Conservation (phyloP, 2,329 filamentous ascomycete species). For the Stagonosporopsis rhizophila region DNA sequence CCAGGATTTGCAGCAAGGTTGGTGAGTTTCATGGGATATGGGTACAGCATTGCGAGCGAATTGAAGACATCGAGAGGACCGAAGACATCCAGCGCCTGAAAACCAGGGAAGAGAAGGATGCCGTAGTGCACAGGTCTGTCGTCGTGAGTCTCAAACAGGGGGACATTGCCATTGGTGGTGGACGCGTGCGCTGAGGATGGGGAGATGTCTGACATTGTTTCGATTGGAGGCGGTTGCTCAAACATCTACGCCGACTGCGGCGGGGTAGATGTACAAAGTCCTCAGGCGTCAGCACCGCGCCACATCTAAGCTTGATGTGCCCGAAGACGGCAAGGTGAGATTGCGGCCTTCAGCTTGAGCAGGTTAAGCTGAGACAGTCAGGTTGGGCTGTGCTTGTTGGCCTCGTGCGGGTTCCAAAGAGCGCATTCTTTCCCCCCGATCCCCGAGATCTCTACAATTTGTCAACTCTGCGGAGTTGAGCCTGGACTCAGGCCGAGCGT, state of each 20-base stretch:
- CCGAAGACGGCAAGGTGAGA: conserved; percentile 2
- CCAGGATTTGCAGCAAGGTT: conserved; percentile 32
- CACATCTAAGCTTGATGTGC: conserved; percentile 11
- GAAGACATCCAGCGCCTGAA: conserved; percentile 44
- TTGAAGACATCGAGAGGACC: conserved; percentile 57
- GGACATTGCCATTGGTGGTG: conserved; percentile 1
- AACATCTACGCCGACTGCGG: conserved; percentile 1
- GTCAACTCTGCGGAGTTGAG: neutral
- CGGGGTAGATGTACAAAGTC: conserved; percentile 13
- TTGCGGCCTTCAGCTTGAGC: conserved; percentile 7
- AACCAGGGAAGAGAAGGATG: conserved; percentile 31
- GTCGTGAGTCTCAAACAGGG: conserved; percentile 20
- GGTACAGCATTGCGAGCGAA: conserved; percentile 36
- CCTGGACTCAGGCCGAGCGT: too few relatives aligned
- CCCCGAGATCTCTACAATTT: neutral
- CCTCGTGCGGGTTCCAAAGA: neutral
- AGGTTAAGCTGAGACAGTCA: conserved; percentile 7
- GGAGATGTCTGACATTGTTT: conserved; percentile 2
- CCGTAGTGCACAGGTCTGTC: conserved; percentile 30
- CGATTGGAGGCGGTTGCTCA: neutral
- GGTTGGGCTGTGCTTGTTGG: neutral
- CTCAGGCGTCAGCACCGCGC: conserved; percentile 16
- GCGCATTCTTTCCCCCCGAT: neutral
- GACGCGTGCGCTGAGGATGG: neutral
- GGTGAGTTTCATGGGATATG: conserved; percentile 37